phyloP scores from a whole-genome alignment of 345 rosid genomes.

The Lepidium didymum region DNA sequence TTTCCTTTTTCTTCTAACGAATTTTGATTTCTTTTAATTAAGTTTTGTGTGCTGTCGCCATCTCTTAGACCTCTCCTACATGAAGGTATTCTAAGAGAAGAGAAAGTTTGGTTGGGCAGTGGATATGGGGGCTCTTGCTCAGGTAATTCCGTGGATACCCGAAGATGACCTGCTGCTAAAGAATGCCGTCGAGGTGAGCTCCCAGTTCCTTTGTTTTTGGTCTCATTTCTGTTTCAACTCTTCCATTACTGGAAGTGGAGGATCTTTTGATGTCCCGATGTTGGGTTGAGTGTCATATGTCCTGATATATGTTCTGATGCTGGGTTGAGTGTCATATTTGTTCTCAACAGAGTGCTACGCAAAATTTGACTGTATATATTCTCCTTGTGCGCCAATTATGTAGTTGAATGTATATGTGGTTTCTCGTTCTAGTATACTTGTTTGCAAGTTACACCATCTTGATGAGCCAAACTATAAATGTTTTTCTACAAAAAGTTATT shows the following conservation, averaged over 20 bases:
- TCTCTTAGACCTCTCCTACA: constrained; percentile 1
- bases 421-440: background rate
- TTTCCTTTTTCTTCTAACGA: background rate
- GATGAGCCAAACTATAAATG: background rate
- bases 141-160: constrained; percentile 53
- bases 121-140: constrained; percentile 69
- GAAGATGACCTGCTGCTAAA: constrained; percentile 68
- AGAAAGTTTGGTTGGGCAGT: background rate
- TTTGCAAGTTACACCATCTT: background rate
- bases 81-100: constrained; percentile 13
- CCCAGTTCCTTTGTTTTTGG: background rate
- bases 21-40: background rate
- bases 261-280: background rate
- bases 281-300: constrained; percentile 3
- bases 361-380: background rate
- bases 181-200: constrained; percentile 70
- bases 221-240: background rate
- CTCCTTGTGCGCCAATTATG: background rate
- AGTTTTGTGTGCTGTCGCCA: background rate
- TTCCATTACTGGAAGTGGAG: background rate
- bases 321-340: background rate
- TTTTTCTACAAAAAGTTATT: too few relatives aligned
- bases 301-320: too few relatives aligned
- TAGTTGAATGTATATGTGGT: background rate
- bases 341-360: background rate